Conservation (phyloP, 2,329 filamentous ascomycete species). For the Hypoxylon rubiginosum region DNA sequence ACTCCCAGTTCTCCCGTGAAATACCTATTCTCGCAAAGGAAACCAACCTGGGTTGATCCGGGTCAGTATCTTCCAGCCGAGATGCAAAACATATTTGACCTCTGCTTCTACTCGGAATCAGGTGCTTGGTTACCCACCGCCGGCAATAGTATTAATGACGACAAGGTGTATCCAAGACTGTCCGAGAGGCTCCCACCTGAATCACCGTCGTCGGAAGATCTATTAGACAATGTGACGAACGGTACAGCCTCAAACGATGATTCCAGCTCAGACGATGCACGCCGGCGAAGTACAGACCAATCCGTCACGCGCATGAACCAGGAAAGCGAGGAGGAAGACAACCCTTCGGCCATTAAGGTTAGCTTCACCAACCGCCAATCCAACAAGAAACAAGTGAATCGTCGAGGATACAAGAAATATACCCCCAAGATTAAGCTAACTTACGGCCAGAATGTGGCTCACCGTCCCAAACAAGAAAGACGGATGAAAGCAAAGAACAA, state of each 20-base stretch:
- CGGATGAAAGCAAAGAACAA: slow-evolving; percentile 43
- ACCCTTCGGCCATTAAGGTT: slow-evolving; percentile 54
- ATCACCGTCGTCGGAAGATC: slow-evolving; percentile 60
- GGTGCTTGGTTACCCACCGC: slow-evolving; percentile 76
- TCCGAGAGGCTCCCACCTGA: slow-evolving; percentile 61
- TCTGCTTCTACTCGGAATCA: slow-evolving; percentile 74
- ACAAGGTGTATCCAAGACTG: slow-evolving; percentile 68
- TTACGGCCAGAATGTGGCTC: slow-evolving; percentile 35
- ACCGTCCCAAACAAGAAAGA: slow-evolving; percentile 37
- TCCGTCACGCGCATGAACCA: slow-evolving; percentile 68
- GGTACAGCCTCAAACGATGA: slow-evolving; percentile 65
- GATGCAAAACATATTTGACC: slow-evolving; percentile 80
- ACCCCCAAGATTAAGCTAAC: slow-evolving; percentile 29
- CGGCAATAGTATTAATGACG: slow-evolving; percentile 73
- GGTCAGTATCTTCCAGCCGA: slow-evolving; percentile 70
- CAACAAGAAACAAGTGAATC: not conserved
- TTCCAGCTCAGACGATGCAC: slow-evolving; percentile 65
- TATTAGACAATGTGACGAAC: slow-evolving; percentile 63
- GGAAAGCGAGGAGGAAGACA: slow-evolving; percentile 69
- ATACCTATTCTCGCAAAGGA: slow-evolving; percentile 61
- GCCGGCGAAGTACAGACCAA: slow-evolving; percentile 48
- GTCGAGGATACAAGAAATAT: not conserved
- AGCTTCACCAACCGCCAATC: slow-evolving; percentile 20
- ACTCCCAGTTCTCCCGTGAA: slow-evolving; percentile 48
- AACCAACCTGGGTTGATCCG: slow-evolving; percentile 67